Percentiles rank a stretch among this genome's conserved stretches.
phyloP scores from a whole-genome alignment of 495 filamentous ascomycete genomes.

The Parachaetomium inaequale region DNA sequence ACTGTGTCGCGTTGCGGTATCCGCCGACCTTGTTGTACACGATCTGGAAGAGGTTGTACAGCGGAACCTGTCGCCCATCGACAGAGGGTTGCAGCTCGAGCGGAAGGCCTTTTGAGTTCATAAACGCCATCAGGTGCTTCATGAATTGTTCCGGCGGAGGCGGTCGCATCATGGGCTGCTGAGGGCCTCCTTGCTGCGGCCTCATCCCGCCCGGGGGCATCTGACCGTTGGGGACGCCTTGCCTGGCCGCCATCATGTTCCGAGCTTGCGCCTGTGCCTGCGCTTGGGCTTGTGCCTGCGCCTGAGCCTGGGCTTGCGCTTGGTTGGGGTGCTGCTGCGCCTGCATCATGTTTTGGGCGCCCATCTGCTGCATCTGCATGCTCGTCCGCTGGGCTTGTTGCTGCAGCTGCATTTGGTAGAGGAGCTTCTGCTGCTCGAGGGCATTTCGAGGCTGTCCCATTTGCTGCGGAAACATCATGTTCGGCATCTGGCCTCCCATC shows the following conservation, averaged over 20 bases:
- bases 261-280: constrained; percentile 28
- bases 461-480: constrained; percentile 49
- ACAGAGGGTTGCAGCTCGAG: constrained; percentile 69
- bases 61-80: constrained; percentile 63
- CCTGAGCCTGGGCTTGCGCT: constrained; percentile 14
- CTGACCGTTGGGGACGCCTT: constrained; percentile 47
- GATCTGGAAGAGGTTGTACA: constrained; percentile 69
- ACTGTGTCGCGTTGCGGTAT: constrained; percentile 64
- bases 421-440: constrained; percentile 53
- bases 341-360: constrained; percentile 40
- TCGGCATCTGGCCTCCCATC: constrained; percentile 25
- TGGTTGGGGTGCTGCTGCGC: constrained; percentile 11
- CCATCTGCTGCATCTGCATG: constrained; percentile 49
- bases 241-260: constrained; percentile 48
- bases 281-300: not conserved
- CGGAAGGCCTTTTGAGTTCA: constrained; percentile 62
- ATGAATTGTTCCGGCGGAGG: constrained; percentile 65
- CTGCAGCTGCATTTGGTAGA: constrained; percentile 64
- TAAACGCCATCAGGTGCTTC: constrained; percentile 67
- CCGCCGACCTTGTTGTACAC: constrained; percentile 72
- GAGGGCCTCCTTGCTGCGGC: constrained; percentile 33
- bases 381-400: constrained; percentile 63
- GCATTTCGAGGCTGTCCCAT: constrained; percentile 51
- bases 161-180: constrained; percentile 27
- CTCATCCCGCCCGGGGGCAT: constrained; percentile 44